These are phyloP conservation scores for Megacollybia marginata DNA, from an alignment of 768 basidiomycete genomes.

Conservation along the genomic window DNA sequence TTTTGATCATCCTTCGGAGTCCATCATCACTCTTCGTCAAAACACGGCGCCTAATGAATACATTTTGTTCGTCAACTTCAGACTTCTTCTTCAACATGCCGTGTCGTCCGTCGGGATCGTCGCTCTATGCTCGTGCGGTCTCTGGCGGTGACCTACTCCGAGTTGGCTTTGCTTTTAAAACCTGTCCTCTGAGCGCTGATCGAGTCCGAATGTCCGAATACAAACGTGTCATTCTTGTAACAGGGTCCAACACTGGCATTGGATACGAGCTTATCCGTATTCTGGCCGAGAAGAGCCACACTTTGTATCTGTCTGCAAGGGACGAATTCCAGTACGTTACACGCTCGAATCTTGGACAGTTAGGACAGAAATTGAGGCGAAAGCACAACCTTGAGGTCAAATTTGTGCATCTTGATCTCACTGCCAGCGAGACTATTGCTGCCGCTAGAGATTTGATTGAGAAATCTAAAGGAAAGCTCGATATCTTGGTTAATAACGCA, in stretches of 20 bases:
- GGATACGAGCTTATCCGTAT: neutral
- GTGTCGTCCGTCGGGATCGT: too few relatives aligned
- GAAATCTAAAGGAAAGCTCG: conserved; percentile 30
- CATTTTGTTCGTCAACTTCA: too few relatives aligned
- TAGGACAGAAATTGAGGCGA: conserved; percentile 11
- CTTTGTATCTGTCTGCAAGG: neutral
- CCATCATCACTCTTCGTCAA: too few relatives aligned
- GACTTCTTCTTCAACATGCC: too few relatives aligned
- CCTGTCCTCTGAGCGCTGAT: too few relatives aligned
- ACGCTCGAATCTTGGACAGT: neutral
- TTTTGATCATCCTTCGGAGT: too few relatives aligned
- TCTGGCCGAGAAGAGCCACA: neutral
- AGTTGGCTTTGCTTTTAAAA: too few relatives aligned
- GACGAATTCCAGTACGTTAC: neutral
- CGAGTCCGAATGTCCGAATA: neutral
- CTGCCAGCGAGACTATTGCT: conserved; percentile 22
- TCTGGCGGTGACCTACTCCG: too few relatives aligned
- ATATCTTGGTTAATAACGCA: conserved; percentile 41
- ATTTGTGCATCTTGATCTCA: conserved; percentile 33
- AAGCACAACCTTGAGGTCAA: conserved; percentile 16
- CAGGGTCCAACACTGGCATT: neutral
- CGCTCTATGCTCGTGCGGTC: too few relatives aligned
- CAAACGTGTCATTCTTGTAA: neutral
- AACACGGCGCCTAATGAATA: too few relatives aligned
- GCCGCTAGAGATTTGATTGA: conserved; percentile 29